Conservation (phyloP, 202 grass and related monocot species). For the Panicum virgatum region DNA sequence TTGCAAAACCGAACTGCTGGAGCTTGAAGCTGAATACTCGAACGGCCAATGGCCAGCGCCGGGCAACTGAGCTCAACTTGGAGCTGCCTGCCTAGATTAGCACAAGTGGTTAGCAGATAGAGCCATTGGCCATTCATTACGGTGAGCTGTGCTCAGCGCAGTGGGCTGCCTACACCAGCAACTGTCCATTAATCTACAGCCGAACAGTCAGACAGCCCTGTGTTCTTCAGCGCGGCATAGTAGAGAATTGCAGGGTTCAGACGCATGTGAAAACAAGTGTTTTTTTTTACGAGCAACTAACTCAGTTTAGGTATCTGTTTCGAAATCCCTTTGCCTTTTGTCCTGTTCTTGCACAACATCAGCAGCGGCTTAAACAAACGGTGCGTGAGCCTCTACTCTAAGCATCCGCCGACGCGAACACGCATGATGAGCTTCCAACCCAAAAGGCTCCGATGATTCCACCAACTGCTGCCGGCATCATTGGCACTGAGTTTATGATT, state of each 20-base stretch:
- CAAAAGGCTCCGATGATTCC: constrained; percentile 32
- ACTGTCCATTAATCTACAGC: constrained; percentile 26
- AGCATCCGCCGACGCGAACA: constrained; percentile 33
- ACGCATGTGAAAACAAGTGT: constrained; percentile 27
- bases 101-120: constrained; percentile 23
- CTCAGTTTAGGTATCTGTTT: not conserved
- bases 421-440: constrained; percentile 32
- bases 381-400: not conserved
- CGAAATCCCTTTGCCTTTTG: not conserved
- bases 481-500: constrained; percentile 34
- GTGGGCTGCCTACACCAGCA: not conserved
- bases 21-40: not conserved
- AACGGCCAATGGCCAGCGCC: not conserved
- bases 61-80: constrained; percentile 3
- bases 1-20: not conserved
- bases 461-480: constrained; percentile 35
- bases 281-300: not conserved
- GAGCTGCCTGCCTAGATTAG: constrained; percentile 9
- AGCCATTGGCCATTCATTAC: constrained; percentile 1
- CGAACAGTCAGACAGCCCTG: constrained; percentile 8
- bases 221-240: not conserved
- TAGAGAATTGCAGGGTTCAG: not conserved
- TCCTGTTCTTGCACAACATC: constrained; percentile 19
- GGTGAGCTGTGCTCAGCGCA: constrained; percentile 32
- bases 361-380: constrained; percentile 28